Base-by-base conservation (phyloP, 768 basidiomycete genomes). In the Naganishia friedmannii region DNA sequence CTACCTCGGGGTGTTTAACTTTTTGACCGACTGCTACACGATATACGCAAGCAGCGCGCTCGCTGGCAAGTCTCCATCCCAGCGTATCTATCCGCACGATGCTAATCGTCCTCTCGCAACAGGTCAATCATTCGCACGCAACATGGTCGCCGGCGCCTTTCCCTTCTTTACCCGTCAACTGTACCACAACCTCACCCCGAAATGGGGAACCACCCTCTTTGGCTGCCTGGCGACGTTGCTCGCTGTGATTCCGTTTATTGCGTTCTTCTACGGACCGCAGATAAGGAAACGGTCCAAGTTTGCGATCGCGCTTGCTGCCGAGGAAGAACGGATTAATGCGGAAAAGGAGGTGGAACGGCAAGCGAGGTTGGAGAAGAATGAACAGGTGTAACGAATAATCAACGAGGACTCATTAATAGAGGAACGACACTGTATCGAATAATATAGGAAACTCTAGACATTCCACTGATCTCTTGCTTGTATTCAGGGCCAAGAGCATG, bases 91-190 rank as follows among this genome's bases (percentile, higher is more conserved):
- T 3, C 1, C 53, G 53, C n/a, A 23, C 8, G 53, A 6, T 23
- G 28, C 53, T 53, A n/a, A 53, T 37, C 21, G 17, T 37, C 19
- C 21, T 5, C 19, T 5, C 29, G 80, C 88, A 21, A 88, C 88
- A 17, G 89, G 86, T 1, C 88, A 89, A 78, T 87, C 86, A 73
- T 82, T 89, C 67, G 83, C 84, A 67, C 83, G 88, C 85, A 82
- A 80, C 69, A 71, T 79, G 54, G 72, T 79, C 51, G 81, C 73
- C 4, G 74, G 71, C 4, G 83, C 82, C 13, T 89, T 90, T 78
- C 86, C 88, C 0, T 83, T 90, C 15, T 89, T 89, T 79, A 86
- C 86, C 12, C 78, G 83, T 21, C 85, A 83, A 34, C 66, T 74
- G 58, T 72, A 70, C 45, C 76, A 78, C 1, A 80, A 77, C 0